Evolutionary conservation across 2,329 filamentous ascomycete species (phyloP), one percentile per base, ranked within the genome.

Genomic region (Laburnicola sp.): DNA sequence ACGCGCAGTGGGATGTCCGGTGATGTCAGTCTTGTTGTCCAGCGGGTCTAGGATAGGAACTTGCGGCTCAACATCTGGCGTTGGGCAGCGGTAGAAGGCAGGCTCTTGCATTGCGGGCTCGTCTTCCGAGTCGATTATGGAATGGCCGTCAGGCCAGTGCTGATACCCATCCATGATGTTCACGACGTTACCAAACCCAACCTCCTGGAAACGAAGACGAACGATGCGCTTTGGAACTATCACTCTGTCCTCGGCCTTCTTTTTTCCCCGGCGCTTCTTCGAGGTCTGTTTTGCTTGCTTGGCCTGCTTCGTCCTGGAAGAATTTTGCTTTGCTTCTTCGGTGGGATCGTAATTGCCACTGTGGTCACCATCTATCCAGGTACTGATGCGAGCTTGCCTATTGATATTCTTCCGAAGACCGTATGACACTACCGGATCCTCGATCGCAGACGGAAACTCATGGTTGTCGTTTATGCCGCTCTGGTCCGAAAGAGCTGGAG

Each of bases 1-100:
- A 35, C 70, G 63, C 8, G 66, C 63, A 3, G 39, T 61, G 4
- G 73, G 71, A 26, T 72, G 56, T 1, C 70, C 68, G 3, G 65
- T 68, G 1, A 73, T 44, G 31, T 71, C 69, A n/a, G 66, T 54
- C 0, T 60, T 4, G 10, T 60, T 38, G 3, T 47, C 48, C 0
- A 39, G 23, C 3, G 69, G 67, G 45, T 71, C 68, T 6, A 57
- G 45, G 11, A 72, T 56, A 1, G 58, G 54, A 0, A 23, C 11
- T 41, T 68, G 67, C 3, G 30, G 31, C 4, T 31, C 5, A 3
- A 47, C 11, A 23, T 41, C 22, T 10, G 40, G 34, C 4, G 36
- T 27, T 3, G 6, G 2, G 9, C 11, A 22, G 23, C 45, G 50
- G n/a, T 28, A 36, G n/a, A 39, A 39, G 9, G 50, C 38, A 6